Evolutionary conservation across 768 basidiomycete genomes (phyloP), one percentile per base, ranked within the genome.

Genomic region (Pholiota molesta): DNA sequence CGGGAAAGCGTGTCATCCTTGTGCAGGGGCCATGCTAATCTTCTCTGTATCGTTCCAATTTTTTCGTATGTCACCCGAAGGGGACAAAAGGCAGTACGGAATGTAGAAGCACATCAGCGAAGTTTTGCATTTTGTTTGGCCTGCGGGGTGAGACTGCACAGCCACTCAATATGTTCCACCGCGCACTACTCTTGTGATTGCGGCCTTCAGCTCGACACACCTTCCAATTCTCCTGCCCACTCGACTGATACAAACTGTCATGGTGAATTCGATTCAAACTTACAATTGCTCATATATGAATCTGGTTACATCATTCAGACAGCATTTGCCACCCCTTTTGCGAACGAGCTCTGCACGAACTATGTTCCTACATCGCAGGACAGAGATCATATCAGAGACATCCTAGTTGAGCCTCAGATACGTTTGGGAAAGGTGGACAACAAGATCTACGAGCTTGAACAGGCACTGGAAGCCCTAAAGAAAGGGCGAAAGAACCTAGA

Each of bases 21-120:
- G 94, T 97, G 95, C 95, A 97, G 95, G 95, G 95, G 94, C 95
- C 92, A 97, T 97, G 95, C 95, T 96, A 95, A 97, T 95, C 95
- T 96, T 96, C 95, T 97, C 94, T 95, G 94, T 95, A 96, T 95
- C 91, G 93, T 95, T 95, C 92, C 94, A 94, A 95, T 91, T 93
- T 94, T 95, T 91, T 90, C 89, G 87, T 92, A 90, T 91, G 91
- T 88, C 89, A 89, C 91, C 88, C 88, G 87, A 90, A 90, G 88
- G 88, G 89, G 87, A 88, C 87, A 86, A 9, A 4, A 13, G 6
- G 6, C 35, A 13, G 10, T 13, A 11, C 11, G 0, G 5, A 11
- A 13, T 14, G 14, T 37, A 37, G 35, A 37, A 37, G 35, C 35
- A 14, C 2, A 16, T 39, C 0, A 40, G 13, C 29, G 56, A 33